phyloP scores from a whole-genome alignment of 805 yeast genomes.

The Yarrowia deformans region DNA sequence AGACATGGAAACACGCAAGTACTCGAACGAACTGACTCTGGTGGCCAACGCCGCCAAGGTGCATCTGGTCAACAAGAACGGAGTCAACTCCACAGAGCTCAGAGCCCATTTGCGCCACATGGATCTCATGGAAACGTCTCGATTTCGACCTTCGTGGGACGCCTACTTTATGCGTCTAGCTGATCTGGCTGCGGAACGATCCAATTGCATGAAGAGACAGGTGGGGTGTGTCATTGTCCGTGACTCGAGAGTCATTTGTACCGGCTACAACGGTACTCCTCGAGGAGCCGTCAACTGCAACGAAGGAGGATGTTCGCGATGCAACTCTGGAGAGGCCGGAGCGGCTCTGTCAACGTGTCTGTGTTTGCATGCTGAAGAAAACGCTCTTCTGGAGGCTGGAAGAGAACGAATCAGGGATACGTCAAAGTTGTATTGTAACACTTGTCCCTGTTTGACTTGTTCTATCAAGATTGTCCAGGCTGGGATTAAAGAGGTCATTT shows the following conservation, averaged over 20 bases:
- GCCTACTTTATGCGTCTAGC: constrained; percentile 94
- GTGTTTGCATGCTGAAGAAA: constrained; percentile 97
- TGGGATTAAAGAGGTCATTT: constrained; percentile 90
- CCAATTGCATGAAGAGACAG: constrained; percentile 96
- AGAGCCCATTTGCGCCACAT: constrained; percentile 53
- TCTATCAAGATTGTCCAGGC: constrained; percentile 93
- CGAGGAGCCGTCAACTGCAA: constrained; percentile 86
- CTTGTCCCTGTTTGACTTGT: constrained; percentile 96
- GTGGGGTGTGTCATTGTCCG: constrained; percentile 96
- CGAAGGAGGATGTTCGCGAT: constrained; percentile 93
- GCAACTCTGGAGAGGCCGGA: constrained; percentile 77
- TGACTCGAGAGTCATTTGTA: constrained; percentile 85
- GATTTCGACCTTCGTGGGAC: constrained; percentile 95
- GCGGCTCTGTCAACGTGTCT: constrained; percentile 79
- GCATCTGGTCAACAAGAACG: constrained; percentile 61
- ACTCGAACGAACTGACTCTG: constrained; percentile 51
- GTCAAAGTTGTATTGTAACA: constrained; percentile 85
- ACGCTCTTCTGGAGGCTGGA: constrained; percentile 93
- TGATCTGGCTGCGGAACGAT: constrained; percentile 87
- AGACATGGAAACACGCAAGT: constrained; percentile 50
- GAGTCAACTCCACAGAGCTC: constrained; percentile 52
- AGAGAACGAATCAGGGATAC: constrained; percentile 74
- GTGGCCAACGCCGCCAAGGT: constrained; percentile 60
- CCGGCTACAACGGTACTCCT: constrained; percentile 99
- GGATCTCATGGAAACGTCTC: constrained; percentile 58